Conservation (phyloP, 352 stramenopile species). For the Globisporangium iwayamae region DNA sequence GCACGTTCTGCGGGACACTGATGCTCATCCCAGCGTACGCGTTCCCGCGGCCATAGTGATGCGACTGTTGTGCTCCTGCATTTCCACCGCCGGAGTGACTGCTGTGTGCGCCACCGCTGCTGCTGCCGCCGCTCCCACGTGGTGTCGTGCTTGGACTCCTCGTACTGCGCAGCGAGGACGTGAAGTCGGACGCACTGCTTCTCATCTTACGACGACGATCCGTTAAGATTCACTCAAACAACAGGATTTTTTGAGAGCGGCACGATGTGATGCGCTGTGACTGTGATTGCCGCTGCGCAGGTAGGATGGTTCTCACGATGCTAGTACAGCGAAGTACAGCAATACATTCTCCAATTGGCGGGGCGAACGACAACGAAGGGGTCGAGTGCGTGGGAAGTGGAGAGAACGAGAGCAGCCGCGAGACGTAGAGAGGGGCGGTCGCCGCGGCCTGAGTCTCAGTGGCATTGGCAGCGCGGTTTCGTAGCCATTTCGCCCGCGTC, state of each 20-base stretch:
- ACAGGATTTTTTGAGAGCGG: too few species aligned
- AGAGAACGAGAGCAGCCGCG: too few species aligned
- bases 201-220: not conserved
- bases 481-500: slow-evolving; percentile 7
- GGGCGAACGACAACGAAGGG: too few species aligned
- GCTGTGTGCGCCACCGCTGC: not conserved
- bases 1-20: slow-evolving; percentile 29
- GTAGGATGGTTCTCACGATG: too few species aligned
- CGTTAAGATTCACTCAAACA: too few species aligned
- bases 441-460: too few species aligned
- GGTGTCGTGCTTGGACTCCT: slow-evolving; percentile 23
- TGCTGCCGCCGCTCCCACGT: slow-evolving; percentile 5
- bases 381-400: too few species aligned
- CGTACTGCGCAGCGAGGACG: slow-evolving; percentile 29
- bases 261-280: too few species aligned
- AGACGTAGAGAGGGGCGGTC: too few species aligned
- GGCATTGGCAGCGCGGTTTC: not conserved
- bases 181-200: slow-evolving; percentile 26
- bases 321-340: too few species aligned
- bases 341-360: too few species aligned
- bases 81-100: not conserved
- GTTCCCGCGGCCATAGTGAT: slow-evolving; percentile 10
- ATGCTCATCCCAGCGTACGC: slow-evolving; percentile 40
- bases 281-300: too few species aligned
- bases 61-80: not conserved